Evolutionary conservation across 371 early-diverging fungal genomes (phyloP).

Genomic region (Mucor irregularis): DNA sequence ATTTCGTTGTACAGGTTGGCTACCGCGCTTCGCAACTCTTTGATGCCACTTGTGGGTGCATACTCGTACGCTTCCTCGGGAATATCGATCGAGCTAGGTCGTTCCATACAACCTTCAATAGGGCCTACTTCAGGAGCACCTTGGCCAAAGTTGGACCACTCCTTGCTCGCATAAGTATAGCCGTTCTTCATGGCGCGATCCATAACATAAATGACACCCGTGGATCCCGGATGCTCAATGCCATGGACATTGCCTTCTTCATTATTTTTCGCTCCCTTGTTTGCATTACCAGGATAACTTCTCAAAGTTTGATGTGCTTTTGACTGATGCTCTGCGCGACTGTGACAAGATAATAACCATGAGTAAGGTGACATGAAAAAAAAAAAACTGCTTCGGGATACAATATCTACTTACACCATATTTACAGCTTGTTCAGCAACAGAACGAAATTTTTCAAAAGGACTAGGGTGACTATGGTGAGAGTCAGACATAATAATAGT

Average conservation of each 20-base stretch:
- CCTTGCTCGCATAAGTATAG: conserved; percentile 27
- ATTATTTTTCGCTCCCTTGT: conserved; percentile 10
- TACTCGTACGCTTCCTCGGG: conserved; percentile 29
- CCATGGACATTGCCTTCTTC: conserved; percentile 25
- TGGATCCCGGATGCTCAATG: conserved; percentile 46
- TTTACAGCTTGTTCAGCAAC: too few relatives aligned
- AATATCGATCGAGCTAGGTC: conserved; percentile 30
- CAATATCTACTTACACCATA: too few relatives aligned
- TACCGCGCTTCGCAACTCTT: conserved; percentile 37
- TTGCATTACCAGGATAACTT: conserved; percentile 38
- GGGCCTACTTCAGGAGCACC: conserved; percentile 56
- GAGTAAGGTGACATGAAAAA: too few relatives aligned
- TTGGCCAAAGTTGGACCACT: conserved; percentile 57
- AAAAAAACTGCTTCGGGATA: too few relatives aligned
- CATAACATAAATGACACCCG: conserved; percentile 58
- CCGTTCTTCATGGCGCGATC: conserved; percentile 50
- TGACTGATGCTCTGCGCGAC: conserved; percentile 21
- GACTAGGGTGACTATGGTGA: too few relatives aligned
- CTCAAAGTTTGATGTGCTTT: conserved; percentile 37
- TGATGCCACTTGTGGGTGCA: conserved; percentile 45
- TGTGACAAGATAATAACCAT: not conserved
- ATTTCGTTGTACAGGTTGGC: conserved; percentile 50
- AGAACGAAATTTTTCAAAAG: too few relatives aligned
- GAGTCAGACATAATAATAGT: too few relatives aligned
- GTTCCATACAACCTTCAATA: conserved; percentile 42